Conservation (phyloP, 2,329 filamentous ascomycete species). For the Colletotrichum orchidophilum region DNA sequence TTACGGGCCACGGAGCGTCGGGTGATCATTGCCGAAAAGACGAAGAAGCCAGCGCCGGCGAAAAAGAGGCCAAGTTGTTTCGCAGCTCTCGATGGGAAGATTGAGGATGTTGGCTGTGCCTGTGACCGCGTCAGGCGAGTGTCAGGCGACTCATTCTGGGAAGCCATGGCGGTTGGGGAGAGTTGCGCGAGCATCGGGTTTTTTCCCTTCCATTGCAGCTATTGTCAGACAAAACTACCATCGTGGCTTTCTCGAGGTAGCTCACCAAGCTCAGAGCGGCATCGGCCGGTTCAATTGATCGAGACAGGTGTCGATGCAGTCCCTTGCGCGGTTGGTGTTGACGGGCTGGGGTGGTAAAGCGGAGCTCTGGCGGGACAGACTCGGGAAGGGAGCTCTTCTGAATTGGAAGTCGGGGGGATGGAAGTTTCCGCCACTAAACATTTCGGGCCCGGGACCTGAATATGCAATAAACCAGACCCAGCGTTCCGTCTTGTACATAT, state of each 20-base stretch:
- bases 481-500: neutral
- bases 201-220: neutral
- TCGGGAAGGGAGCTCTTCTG: constrained; percentile 15
- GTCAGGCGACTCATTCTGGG: constrained; percentile 25
- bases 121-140: constrained; percentile 31
- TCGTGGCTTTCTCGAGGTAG: constrained; percentile 11
- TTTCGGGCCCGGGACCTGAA: constrained; percentile 2
- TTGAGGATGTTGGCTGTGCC: constrained; percentile 29
- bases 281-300: constrained; percentile 14
- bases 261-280: constrained; percentile 24
- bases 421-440: constrained; percentile 33
- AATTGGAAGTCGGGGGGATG: constrained; percentile 29
- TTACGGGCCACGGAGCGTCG: constrained; percentile 75
- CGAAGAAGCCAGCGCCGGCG: constrained; percentile 79
- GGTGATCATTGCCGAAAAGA: constrained; percentile 76
- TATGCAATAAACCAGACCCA: neutral
- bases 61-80: constrained; percentile 76
- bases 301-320: constrained; percentile 14
- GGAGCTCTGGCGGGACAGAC: constrained; percentile 21
- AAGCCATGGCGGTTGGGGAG: constrained; percentile 29
- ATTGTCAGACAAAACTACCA: constrained; percentile 16
- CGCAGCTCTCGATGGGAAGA: constrained; percentile 22
- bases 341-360: constrained; percentile 15
- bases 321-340: constrained; percentile 7
- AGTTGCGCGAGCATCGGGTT: constrained; percentile 33